phyloP scores from a whole-genome alignment of 78 protist species.

The Neovahlkampfia damariscottae region DNA sequence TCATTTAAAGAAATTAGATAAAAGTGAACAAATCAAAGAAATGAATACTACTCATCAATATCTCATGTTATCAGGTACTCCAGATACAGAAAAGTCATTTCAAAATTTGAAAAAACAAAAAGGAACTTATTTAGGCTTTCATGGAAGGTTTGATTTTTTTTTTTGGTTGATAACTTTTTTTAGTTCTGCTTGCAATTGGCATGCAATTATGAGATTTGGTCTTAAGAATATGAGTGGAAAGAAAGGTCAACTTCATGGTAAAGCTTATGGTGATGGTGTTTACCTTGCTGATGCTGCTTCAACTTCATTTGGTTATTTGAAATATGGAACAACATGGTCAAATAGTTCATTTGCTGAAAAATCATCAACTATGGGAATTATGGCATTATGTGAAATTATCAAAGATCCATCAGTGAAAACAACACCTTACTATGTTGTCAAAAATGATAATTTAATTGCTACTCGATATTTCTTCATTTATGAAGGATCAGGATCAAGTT shows the following conservation, averaged over 20 bases:
- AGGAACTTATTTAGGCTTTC: conserved; percentile 1
- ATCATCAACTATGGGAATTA: neutral
- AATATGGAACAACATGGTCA: neutral
- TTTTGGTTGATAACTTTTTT: no score
- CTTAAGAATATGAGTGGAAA: conserved; percentile 26
- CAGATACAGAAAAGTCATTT: neutral
- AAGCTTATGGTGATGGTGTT: conserved; percentile 30
- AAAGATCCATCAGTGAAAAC: no score
- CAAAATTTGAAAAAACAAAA: neutral
- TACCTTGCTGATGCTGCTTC: conserved; percentile 10
- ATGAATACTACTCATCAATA: conserved; percentile 8
- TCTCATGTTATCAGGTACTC: neutral
- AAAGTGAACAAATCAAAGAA: neutral
- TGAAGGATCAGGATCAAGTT: no score
- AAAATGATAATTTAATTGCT: neutral
- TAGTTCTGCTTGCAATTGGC: neutral
- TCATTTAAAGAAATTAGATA: neutral
- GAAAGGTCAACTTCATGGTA: conserved; percentile 24
- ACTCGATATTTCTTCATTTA: neutral
- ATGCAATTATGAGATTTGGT: conserved; percentile 2
- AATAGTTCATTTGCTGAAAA: neutral
- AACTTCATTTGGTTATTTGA: conserved; percentile 14
- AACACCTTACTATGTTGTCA: no score
- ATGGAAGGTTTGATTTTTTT: no score
- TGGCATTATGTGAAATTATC: neutral